Base-by-base conservation (phyloP, 257 asterid species). In the Solanum chilense region DNA sequence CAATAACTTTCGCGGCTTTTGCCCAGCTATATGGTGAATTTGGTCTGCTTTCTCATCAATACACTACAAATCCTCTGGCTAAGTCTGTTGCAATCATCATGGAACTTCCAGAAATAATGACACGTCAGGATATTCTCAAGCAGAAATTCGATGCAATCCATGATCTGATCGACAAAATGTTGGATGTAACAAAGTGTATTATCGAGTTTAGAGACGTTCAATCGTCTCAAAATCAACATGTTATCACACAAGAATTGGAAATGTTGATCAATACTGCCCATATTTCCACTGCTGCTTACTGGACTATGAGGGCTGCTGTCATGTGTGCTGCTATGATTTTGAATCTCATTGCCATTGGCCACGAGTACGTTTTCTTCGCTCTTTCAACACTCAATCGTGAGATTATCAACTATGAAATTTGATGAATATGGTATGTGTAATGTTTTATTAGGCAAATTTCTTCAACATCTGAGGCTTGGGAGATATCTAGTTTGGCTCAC, bases 301-400 rank as follows among this genome's bases (percentile, higher is more conserved):
- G 97, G 98, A 84, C 93, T 87, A 89, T 94, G 21, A 91, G 96
- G 49, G 92, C 96, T 86, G 91, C 94, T 18, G 93, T 95, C 31
- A 94, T 94, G 29, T 94, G 98, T 56, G 86, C 96, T 5, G 45
- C 94, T 21, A 86, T 92, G 18, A 89, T 96, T 74, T 66, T 95
- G 87, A 96, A 91, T 88, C 98, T 94, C 88, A 85, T 91, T 11
- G 96, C 98, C 83, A 88, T 92, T 12, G 96, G 98, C 9, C 97
- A 94, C 12, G 99, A 94, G 98, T 96, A 92, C 13, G 93, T 80
- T 77, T 68, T 42, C 20, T 75, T 8, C 49, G 20, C 33, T 35
- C 31, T 41, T 27, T 85, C 9, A 44, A 80, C 18, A 75, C 15
- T 74, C 20, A 74, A 25, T 16, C 18, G 62, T 52, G 10, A 52